Percentiles rank a stretch among this genome's conserved stretches.
Conservation (phyloP, 768 basidiomycete genomes). For the Neoboletus brunneissimus region DNA sequence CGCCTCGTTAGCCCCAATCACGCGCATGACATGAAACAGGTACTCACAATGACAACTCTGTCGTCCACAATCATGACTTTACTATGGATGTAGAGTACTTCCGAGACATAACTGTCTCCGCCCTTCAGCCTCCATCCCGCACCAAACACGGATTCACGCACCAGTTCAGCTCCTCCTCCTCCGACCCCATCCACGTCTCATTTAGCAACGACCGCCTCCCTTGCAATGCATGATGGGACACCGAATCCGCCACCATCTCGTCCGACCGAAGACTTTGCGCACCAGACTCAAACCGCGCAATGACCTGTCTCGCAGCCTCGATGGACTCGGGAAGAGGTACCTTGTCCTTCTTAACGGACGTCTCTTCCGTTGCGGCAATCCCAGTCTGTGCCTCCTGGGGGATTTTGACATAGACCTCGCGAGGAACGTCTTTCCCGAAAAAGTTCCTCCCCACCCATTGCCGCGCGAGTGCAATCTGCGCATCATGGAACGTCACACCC, state of each 20-base stretch:
- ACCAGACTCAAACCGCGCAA: slow-evolving; percentile 69
- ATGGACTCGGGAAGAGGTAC: slow-evolving; percentile 65
- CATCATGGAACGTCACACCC: slow-evolving; percentile 79
- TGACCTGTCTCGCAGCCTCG: slow-evolving; percentile 64
- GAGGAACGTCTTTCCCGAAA: slow-evolving; percentile 36
- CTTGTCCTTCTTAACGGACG: slow-evolving; percentile 51
- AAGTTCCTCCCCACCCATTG: slow-evolving; percentile 63
- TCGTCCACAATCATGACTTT: slow-evolving; percentile 97
- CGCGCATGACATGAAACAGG: not conserved
- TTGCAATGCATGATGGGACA: slow-evolving; percentile 75
- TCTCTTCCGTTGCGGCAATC: slow-evolving; percentile 52
- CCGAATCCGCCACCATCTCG: slow-evolving; percentile 66
- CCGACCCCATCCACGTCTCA: slow-evolving; percentile 81
- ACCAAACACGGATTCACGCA: slow-evolving; percentile 42
- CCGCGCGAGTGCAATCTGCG: slow-evolving; percentile 80
- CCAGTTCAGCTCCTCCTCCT: slow-evolving; percentile 79
- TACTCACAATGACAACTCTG: slow-evolving; percentile 76
- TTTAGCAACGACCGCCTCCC: slow-evolving; percentile 61
- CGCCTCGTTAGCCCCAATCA: slow-evolving; percentile 2
- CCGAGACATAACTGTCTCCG: slow-evolving; percentile 66
- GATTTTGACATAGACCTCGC: slow-evolving; percentile 56
- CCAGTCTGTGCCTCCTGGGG: slow-evolving; percentile 50
- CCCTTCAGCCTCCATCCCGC: slow-evolving; percentile 5
- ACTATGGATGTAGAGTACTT: slow-evolving; percentile 78
- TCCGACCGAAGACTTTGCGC: slow-evolving; percentile 56